These are phyloP conservation scores for Fusarium pseudograminearum DNA, from an alignment of 2,329 filamentous ascomycete species.

Conservation along the genomic window DNA sequence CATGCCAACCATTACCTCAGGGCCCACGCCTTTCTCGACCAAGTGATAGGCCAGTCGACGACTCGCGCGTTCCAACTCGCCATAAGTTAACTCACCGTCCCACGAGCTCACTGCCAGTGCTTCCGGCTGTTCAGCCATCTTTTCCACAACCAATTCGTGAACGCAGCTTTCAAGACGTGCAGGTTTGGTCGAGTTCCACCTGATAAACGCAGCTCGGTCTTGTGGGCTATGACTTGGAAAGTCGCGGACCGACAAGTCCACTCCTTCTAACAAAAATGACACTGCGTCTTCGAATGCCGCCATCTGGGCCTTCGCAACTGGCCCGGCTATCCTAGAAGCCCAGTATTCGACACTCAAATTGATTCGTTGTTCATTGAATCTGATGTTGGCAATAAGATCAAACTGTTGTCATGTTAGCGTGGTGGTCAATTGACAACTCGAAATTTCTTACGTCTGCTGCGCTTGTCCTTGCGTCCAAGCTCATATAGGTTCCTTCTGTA, in stretches of 20 bases:
- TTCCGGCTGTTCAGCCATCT: slow-evolving; percentile 11
- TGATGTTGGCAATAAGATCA: slow-evolving; percentile 9
- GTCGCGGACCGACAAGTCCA: neutral
- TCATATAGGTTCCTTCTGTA: slow-evolving; percentile 9
- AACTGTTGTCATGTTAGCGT: slow-evolving; percentile 11
- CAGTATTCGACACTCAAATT: slow-evolving; percentile 10
- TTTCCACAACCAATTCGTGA: slow-evolving; percentile 1
- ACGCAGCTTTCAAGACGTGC: slow-evolving; percentile 4
- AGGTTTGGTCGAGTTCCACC: slow-evolving; percentile 7
- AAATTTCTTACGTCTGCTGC: slow-evolving; percentile 5
- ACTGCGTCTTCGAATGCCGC: slow-evolving; percentile 12
- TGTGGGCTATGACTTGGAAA: slow-evolving; percentile 3
- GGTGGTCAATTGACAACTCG: neutral
- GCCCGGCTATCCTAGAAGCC: slow-evolving; percentile 8
- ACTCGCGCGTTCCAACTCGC: slow-evolving; percentile 6
- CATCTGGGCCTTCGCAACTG: slow-evolving; percentile 9
- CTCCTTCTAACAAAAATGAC: slow-evolving; percentile 2
- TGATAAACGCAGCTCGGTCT: slow-evolving; percentile 5
- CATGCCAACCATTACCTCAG: slow-evolving; percentile 9
- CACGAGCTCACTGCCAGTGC: slow-evolving; percentile 9
- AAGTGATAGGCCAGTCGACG: slow-evolving; percentile 8
- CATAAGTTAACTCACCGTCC: slow-evolving; percentile 3
- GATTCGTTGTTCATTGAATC: slow-evolving; percentile 9
- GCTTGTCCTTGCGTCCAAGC: slow-evolving; percentile 10
- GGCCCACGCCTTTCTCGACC: slow-evolving; percentile 1